Percentiles rank a stretch among this genome's conserved stretches.
Conservation (phyloP, 2,329 filamentous ascomycete genomes). For the Nemania sp. region DNA sequence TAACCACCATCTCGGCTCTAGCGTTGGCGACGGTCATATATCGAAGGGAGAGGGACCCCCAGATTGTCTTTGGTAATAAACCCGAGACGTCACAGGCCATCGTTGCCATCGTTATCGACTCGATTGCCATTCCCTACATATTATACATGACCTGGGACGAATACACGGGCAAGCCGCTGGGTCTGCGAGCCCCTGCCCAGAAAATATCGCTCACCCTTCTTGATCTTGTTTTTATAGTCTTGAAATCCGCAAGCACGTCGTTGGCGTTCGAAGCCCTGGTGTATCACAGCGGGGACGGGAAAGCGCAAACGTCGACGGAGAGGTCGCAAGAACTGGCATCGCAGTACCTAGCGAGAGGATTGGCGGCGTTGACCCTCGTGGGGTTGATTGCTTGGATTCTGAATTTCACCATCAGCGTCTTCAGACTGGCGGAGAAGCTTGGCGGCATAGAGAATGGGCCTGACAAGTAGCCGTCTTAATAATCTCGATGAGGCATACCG, state of each 20-base stretch:
- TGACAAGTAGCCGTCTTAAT: conserved; percentile 33
- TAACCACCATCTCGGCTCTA: conserved; percentile 81
- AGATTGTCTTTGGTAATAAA: conserved; percentile 43
- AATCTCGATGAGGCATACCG: not conserved
- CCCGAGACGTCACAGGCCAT: conserved; percentile 75
- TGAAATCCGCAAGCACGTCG: conserved; percentile 90
- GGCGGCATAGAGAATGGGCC: conserved; percentile 57
- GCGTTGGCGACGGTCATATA: conserved; percentile 78
- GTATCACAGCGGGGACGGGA: conserved; percentile 49
- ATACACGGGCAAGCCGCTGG: conserved; percentile 91
- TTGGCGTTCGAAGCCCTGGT: conserved; percentile 86
- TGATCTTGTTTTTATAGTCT: conserved; percentile 95
- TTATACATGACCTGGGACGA: conserved; percentile 95
- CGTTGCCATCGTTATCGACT: conserved; percentile 88
- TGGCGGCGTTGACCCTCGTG: conserved; percentile 79
- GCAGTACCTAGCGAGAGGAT: conserved; percentile 65
- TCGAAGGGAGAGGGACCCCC: conserved; percentile 53
- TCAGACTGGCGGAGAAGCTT: conserved; percentile 67
- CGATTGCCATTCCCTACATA: conserved; percentile 86
- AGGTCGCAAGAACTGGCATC: conserved; percentile 56
- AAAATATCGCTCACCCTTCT: conserved; percentile 90
- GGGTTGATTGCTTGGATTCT: conserved; percentile 87
- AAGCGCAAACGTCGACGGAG: conserved; percentile 40
- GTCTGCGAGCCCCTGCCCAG: conserved; percentile 78
- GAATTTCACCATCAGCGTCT: conserved; percentile 86